Conservation (phyloP, 371 early-diverging fungal species). For the Mortierella polycephala region DNA sequence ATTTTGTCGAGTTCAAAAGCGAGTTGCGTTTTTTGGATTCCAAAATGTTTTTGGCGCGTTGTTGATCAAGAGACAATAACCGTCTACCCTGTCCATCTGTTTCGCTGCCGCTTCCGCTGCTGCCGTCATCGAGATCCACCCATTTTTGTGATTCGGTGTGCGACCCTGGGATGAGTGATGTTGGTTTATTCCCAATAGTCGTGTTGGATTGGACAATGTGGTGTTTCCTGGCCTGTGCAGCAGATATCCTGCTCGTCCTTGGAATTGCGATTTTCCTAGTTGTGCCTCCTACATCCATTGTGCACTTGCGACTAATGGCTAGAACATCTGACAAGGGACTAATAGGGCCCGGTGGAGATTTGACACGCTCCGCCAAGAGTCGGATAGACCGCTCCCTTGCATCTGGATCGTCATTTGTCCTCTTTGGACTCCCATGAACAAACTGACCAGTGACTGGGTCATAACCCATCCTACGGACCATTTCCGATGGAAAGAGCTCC, state of each 20-base stretch:
- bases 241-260: background rate
- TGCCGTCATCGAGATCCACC: slow-evolving; percentile 24
- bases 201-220: slow-evolving; percentile 21
- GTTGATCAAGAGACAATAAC: slow-evolving; percentile 24
- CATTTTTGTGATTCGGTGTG: slow-evolving; percentile 20
- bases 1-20: background rate
- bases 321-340: slow-evolving; percentile 5
- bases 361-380: slow-evolving; percentile 45
- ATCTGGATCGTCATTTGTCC: slow-evolving; percentile 40
- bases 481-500: slow-evolving; percentile 45
- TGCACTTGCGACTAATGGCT: slow-evolving; percentile 11
- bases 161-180: background rate
- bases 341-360: slow-evolving; percentile 35
- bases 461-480: slow-evolving; percentile 54
- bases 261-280: slow-evolving; percentile 22
- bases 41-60: slow-evolving; percentile 32
- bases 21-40: slow-evolving; percentile 11
- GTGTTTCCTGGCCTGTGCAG: background rate
- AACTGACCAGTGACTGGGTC: slow-evolving; percentile 48
- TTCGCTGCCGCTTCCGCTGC: slow-evolving; percentile 19
- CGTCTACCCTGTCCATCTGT: background rate
- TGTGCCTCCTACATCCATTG: slow-evolving; percentile 24
- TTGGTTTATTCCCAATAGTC: slow-evolving; percentile 18
- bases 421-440: slow-evolving; percentile 50
- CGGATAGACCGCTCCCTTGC: slow-evolving; percentile 51